A percentile compares a stretch with the other conserved stretches of the same genome.
These are phyloP conservation scores for Spathaspora gorwiae DNA, from an alignment of 805 yeast species.

Conservation along the genomic window DNA sequence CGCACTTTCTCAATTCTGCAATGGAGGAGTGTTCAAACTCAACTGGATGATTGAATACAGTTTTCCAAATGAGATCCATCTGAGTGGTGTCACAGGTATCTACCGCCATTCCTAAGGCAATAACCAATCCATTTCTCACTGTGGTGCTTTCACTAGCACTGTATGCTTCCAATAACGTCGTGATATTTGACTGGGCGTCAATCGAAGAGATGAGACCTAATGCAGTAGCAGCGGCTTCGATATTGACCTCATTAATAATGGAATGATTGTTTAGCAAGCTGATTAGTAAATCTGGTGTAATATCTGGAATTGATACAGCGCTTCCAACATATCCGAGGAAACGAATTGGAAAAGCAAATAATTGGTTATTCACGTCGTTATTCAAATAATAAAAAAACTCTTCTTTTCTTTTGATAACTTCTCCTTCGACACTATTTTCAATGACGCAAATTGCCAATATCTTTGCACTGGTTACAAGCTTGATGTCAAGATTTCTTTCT, in stretches of 20 bases:
- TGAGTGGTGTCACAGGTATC: conserved; percentile 6
- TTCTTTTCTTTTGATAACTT: conserved; percentile 25
- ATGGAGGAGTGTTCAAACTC: conserved; percentile 14
- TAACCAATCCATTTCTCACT: conserved; percentile 5
- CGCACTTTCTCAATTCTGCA: conserved; percentile 29
- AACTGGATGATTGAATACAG: conserved; percentile 11
- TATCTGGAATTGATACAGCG: conserved; percentile 21
- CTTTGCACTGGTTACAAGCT: conserved; percentile 23
- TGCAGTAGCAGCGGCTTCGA: conserved; percentile 46
- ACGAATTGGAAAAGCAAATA: conserved; percentile 31
- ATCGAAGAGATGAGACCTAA: conserved; percentile 47
- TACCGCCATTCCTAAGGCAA: conserved; percentile 6
- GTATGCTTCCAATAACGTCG: not conserved
- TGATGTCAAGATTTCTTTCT: conserved; percentile 11
- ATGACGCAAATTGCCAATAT: conserved; percentile 25
- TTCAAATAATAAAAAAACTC: conserved; percentile 19
- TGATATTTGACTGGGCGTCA: conserved; percentile 19
- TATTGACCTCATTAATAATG: conserved; percentile 23
- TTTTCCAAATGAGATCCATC: conserved; percentile 21
- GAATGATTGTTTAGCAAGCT: conserved; percentile 4
- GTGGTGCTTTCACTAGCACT: conserved; percentile 6
- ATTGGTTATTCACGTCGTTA: conserved; percentile 10
- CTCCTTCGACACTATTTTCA: conserved; percentile 14
- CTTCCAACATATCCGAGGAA: conserved; percentile 44
- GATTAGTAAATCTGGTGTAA: conserved; percentile 22